Percentiles rank a stretch among this genome's conserved stretches.
Evolutionary conservation across 805 yeast species (phyloP).

Genomic region (Pichia thaimueangensis): DNA sequence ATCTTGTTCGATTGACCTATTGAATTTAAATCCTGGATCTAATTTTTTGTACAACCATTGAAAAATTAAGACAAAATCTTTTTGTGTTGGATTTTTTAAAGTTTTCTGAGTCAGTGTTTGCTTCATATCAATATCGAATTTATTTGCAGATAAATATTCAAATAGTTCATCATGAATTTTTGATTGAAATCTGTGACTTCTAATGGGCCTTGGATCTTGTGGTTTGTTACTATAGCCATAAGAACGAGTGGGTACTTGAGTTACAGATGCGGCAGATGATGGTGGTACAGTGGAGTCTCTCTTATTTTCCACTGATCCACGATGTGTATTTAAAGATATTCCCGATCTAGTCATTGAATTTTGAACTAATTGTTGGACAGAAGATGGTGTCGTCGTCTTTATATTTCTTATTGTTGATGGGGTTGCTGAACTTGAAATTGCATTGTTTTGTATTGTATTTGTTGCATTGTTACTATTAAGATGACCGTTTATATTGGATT

Average conservation of each 20-base stretch:
- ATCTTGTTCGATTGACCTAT: constrained; percentile 66
- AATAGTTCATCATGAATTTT: constrained; percentile 61
- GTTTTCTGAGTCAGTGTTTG: constrained; percentile 62
- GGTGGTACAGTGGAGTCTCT: constrained; percentile 9
- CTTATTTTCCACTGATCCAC: constrained; percentile 11
- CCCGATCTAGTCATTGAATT: constrained; percentile 23
- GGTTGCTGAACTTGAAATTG: neutral
- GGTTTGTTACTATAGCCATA: constrained; percentile 12
- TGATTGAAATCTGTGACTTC: constrained; percentile 64
- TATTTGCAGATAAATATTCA: constrained; percentile 54
- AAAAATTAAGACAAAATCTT: constrained; percentile 72
- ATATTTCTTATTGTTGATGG: neutral
- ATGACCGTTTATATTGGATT: constrained; percentile 18
- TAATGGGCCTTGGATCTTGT: constrained; percentile 68
- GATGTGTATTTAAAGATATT: constrained; percentile 6
- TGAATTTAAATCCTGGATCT: constrained; percentile 73
- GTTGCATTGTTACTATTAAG: constrained; percentile 1
- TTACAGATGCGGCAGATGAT: constrained; percentile 4
- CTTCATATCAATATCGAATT: constrained; percentile 70
- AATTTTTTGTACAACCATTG: constrained; percentile 70
- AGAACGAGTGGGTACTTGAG: constrained; percentile 6
- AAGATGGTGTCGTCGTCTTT: neutral
- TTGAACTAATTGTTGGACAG: constrained; percentile 25
- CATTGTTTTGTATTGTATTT: neutral
- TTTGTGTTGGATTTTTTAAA: constrained; percentile 75